Percentiles rank a stretch among this genome's conserved stretches.
Conservation (phyloP, 495 filamentous ascomycete genomes). For the Clavariopsis aquatica region DNA sequence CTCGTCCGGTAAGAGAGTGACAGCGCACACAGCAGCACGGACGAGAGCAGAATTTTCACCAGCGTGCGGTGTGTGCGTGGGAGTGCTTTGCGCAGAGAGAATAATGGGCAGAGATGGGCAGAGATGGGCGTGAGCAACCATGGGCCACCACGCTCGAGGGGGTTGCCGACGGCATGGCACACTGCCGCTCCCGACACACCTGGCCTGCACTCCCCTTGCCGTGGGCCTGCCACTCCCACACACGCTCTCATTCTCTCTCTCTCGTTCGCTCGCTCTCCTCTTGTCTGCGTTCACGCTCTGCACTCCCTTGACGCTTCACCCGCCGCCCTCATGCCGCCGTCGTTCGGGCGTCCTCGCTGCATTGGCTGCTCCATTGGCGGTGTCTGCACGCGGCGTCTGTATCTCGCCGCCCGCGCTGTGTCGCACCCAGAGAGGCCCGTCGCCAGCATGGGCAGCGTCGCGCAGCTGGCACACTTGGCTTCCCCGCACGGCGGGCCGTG, state of each 20-base stretch:
- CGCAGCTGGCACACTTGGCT: constrained; percentile 8
- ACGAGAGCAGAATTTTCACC: no score
- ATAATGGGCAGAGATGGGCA: no score
- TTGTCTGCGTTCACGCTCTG: constrained; percentile 3
- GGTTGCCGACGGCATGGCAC: constrained; percentile 22
- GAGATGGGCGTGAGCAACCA: no score
- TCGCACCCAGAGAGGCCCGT: not conserved
- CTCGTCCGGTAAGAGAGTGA: no score
- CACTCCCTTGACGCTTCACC: not conserved
- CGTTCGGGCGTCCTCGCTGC: no score
- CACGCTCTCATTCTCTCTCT: not conserved
- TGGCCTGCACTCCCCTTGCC: constrained; percentile 2
- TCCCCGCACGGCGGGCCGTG: constrained; percentile 15
- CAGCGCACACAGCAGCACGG: no score
- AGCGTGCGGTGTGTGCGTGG: no score
- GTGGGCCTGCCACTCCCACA: no score
- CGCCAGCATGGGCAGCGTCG: not conserved
- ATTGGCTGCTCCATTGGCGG: not conserved
- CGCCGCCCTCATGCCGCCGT: no score
- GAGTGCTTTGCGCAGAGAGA: no score
- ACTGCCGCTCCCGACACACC: constrained; percentile 3
- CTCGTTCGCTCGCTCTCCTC: not conserved
- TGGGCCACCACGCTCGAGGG: not conserved
- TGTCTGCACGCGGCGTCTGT: not conserved
- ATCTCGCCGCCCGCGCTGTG: not conserved